Conservation (phyloP, 2,329 filamentous ascomycete species). For the Pyrenophora tritici-repentis region DNA sequence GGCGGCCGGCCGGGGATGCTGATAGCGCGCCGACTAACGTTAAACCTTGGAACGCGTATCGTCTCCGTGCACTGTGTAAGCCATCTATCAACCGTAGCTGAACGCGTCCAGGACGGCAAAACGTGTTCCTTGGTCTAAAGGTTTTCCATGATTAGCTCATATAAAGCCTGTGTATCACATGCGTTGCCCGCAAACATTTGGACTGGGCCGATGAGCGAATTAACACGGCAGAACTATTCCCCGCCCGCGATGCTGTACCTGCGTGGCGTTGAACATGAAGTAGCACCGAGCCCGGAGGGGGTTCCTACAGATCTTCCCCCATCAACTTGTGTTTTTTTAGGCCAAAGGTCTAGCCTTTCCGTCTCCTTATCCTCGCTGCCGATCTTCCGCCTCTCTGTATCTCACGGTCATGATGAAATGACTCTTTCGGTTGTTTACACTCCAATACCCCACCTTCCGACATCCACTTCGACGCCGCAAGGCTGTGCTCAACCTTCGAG, state of each 20-base stretch:
- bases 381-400: not conserved
- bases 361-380: not conserved
- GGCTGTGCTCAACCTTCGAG: not conserved
- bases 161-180: not conserved
- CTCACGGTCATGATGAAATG: conserved; percentile 5
- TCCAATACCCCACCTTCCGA: conserved; percentile 4
- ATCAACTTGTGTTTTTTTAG: conserved; percentile 3
- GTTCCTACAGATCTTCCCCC: conserved; percentile 20
- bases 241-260: conserved; percentile 8
- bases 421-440: conserved; percentile 1
- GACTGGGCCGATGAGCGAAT: not conserved
- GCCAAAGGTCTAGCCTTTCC: not conserved
- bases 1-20: conserved; percentile 8
- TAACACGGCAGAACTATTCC: conserved; percentile 13
- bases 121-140: not conserved
- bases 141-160: not conserved
- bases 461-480: conserved; percentile 1
- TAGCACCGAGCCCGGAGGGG: conserved; percentile 22
- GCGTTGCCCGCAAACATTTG: not conserved
- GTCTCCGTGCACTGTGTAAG: not conserved
- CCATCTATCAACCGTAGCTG: not conserved
- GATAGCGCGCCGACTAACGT: conserved; percentile 18
- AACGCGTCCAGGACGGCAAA: not conserved
- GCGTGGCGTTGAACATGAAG: conserved; percentile 9
- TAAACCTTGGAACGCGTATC: not conserved